Evolutionary conservation across 2,329 filamentous ascomycete species (phyloP).

Genomic region (Fusarium palustre): DNA sequence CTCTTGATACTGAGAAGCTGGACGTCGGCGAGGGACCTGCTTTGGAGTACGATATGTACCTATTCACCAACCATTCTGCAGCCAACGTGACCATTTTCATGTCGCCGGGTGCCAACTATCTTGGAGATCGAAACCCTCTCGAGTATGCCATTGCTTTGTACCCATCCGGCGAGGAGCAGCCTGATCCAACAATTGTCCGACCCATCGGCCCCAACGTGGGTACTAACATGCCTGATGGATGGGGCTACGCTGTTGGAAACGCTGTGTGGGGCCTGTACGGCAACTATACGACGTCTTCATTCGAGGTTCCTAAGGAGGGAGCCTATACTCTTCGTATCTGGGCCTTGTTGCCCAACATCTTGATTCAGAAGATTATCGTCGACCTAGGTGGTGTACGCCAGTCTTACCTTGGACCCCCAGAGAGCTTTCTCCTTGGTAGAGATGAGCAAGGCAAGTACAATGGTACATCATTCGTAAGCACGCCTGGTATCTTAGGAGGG

Average conservation of each 20-base stretch:
- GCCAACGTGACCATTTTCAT: conserved; percentile 61
- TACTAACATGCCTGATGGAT: conserved; percentile 31
- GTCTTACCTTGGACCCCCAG: conserved; percentile 68
- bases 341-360: conserved; percentile 63
- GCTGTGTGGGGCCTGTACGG: conserved; percentile 59
- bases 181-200: conserved; percentile 14
- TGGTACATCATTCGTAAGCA: conserved; percentile 24
- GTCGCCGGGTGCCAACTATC: conserved; percentile 65
- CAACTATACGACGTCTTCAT: conserved; percentile 60
- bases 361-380: conserved; percentile 68
- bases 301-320: conserved; percentile 56
- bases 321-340: conserved; percentile 64
- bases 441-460: conserved; percentile 28
- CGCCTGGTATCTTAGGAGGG: conserved; percentile 8
- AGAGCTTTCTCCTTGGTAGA: conserved; percentile 58
- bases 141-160: conserved; percentile 64
- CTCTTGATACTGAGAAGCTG: conserved; percentile 63
- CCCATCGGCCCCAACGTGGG: conserved; percentile 32
- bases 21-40: conserved; percentile 62
- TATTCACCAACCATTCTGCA: conserved; percentile 64
- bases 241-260: conserved; percentile 54
- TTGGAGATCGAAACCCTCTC: conserved; percentile 61
- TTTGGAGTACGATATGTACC: conserved; percentile 71
- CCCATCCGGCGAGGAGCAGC: conserved; percentile 48
- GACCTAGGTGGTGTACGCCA: conserved; percentile 66